phyloP scores from a whole-genome alignment of 345 rosid genomes.

The Hypericum androsaemum region DNA sequence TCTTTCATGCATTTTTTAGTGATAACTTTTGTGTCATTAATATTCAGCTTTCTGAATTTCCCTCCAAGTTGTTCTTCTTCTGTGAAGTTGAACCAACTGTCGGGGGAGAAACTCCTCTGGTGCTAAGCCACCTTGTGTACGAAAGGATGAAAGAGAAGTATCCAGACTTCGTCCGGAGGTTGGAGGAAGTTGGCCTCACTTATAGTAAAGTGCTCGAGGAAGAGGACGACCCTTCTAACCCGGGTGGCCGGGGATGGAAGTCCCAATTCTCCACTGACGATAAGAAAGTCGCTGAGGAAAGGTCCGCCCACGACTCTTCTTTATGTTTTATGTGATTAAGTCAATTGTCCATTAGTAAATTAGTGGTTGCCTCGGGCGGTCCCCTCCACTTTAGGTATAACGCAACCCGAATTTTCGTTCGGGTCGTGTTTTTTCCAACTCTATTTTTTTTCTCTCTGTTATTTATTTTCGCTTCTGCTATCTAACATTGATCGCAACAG shows the following conservation, averaged over 20 bases:
- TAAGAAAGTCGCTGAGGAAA: slow-evolving; percentile 55
- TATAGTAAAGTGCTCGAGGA: slow-evolving; percentile 27
- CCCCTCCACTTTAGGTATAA: too few species aligned
- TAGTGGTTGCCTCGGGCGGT: too few species aligned
- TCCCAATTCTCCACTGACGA: slow-evolving; percentile 74
- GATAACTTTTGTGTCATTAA: too few species aligned
- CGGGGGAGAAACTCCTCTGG: slow-evolving; percentile 95
- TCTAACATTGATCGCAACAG: too few species aligned
- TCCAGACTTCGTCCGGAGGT: slow-evolving; percentile 52
- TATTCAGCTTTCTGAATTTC: slow-evolving; percentile 87
- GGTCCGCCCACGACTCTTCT: slow-evolving; percentile 23
- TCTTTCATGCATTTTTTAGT: too few species aligned
- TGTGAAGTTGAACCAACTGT: slow-evolving; percentile 73
- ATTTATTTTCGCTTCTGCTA: too few species aligned
- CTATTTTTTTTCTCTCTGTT: too few species aligned
- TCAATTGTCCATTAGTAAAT: too few species aligned
- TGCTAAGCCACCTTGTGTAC: slow-evolving; percentile 69
- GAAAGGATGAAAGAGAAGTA: slow-evolving; percentile 59
- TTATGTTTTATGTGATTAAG: not conserved
- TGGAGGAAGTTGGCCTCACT: slow-evolving; percentile 59
- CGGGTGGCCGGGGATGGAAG: slow-evolving; percentile 93
- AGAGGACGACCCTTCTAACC: slow-evolving; percentile 69
- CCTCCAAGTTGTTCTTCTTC: slow-evolving; percentile 77
- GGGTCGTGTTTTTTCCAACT: not conserved
- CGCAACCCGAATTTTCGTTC: not conserved